Conservation (phyloP, 352 stramenopile species). For the Peronosclerospora sorghi region DNA sequence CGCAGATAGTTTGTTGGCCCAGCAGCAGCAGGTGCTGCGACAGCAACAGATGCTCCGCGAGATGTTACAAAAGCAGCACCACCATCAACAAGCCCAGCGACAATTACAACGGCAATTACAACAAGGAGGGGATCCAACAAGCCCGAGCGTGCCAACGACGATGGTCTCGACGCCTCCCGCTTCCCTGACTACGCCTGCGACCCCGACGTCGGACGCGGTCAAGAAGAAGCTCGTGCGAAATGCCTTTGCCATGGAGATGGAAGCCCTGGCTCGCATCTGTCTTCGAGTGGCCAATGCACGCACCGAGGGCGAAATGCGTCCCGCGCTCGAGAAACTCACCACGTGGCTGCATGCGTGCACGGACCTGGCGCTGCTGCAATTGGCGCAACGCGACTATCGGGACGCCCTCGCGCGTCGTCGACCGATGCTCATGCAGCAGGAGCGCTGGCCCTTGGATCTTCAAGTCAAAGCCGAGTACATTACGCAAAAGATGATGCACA, state of each 20-base stretch:
- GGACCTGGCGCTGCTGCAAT: slow-evolving; percentile 34
- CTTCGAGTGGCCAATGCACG: slow-evolving; percentile 33
- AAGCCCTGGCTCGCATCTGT: slow-evolving; percentile 42
- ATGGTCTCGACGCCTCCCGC: too few relatives aligned
- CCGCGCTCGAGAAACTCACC: slow-evolving; percentile 41
- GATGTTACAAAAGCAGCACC: slow-evolving; percentile 28
- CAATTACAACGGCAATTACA: slow-evolving; percentile 19
- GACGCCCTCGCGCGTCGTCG: slow-evolving; percentile 28
- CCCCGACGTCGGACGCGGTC: slow-evolving; percentile 5
- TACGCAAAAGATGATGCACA: slow-evolving; percentile 38
- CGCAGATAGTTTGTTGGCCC: slow-evolving; percentile 24
- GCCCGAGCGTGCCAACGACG: slow-evolving; percentile 1
- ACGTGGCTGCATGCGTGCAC: slow-evolving; percentile 45
- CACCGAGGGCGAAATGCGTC: slow-evolving; percentile 43
- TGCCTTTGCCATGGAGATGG: slow-evolving; percentile 41
- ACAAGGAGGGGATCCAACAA: slow-evolving; percentile 4
- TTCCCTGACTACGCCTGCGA: neutral
- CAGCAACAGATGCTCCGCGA: slow-evolving; percentile 35
- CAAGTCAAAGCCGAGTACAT: slow-evolving; percentile 50
- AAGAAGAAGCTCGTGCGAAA: slow-evolving; percentile 36
- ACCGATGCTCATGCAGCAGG: slow-evolving; percentile 23
- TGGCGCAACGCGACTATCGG: slow-evolving; percentile 47
- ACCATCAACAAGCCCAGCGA: slow-evolving; percentile 14
- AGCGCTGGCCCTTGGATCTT: slow-evolving; percentile 40
- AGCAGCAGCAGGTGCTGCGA: slow-evolving; percentile 38